A percentile compares a stretch with the other conserved stretches of the same genome.
These are phyloP conservation scores for Hygrophila difformis DNA, from an alignment of 257 asterid species.

Conservation along the genomic window DNA sequence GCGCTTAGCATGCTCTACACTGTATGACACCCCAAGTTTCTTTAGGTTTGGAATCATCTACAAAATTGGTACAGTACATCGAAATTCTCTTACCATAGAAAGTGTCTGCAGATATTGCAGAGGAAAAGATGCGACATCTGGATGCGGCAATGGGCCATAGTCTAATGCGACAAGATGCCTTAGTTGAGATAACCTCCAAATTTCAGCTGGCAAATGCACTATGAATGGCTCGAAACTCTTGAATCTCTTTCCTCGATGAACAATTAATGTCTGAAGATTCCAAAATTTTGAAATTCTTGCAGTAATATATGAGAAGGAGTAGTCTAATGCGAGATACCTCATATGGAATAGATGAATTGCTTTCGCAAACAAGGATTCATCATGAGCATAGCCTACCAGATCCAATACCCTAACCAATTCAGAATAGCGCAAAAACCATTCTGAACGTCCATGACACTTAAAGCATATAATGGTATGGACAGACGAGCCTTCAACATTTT, in stretches of 20 bases:
- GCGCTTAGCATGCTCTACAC: background rate
- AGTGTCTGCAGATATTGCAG: conserved; percentile 17
- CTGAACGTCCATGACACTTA: too few relatives aligned
- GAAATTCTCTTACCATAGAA: conserved; percentile 10
- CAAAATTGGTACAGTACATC: conserved; percentile 15
- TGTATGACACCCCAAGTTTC: conserved; percentile 20
- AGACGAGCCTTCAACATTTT: too few relatives aligned
- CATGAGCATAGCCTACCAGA: too few relatives aligned
- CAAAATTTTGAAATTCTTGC: conserved; percentile 21
- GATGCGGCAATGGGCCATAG: conserved; percentile 9
- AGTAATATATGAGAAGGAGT: conserved; percentile 2
- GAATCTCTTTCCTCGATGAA: conserved; percentile 13
- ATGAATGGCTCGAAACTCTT: conserved; percentile 3
- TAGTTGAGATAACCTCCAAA: conserved; percentile 17
- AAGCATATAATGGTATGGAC: too few relatives aligned
- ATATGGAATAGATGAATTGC: background rate
- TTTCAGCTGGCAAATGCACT: conserved; percentile 7
- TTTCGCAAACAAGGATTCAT: too few relatives aligned
- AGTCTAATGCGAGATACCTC: background rate
- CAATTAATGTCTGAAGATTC: conserved; percentile 24
- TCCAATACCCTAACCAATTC: too few relatives aligned
- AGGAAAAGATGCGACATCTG: background rate
- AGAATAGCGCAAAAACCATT: too few relatives aligned
- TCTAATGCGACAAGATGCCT: conserved; percentile 24
- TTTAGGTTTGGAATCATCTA: conserved; percentile 12